phyloP scores from a whole-genome alignment of 2,329 filamentous ascomycete genomes.

The Colletotrichum higginsianum region DNA sequence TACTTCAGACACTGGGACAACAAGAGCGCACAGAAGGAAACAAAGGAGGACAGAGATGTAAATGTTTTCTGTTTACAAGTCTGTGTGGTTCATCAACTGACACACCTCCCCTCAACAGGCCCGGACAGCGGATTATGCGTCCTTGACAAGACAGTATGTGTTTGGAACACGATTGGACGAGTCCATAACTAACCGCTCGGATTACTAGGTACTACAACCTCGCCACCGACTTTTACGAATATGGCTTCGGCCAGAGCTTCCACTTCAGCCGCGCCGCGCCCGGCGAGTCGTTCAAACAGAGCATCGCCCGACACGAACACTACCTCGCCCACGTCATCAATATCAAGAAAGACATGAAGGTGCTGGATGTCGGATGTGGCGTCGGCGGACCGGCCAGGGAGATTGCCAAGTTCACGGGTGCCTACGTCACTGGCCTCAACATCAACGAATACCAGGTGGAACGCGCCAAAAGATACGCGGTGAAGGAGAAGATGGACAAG shows the following conservation, averaged over 20 bases:
- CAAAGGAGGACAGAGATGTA: constrained; percentile 84
- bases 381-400: constrained; percentile 95
- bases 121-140: constrained; percentile 90
- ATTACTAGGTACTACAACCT: constrained; percentile 89
- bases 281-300: constrained; percentile 89
- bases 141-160: constrained; percentile 89
- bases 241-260: constrained; percentile 96
- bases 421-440: constrained; percentile 92
- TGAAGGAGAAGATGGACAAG: constrained; percentile 83
- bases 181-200: not conserved
- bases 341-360: constrained; percentile 88
- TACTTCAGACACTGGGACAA: constrained; percentile 99
- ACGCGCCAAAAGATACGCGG: constrained; percentile 87
- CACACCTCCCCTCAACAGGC: constrained; percentile 63
- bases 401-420: constrained; percentile 95
- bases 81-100: not conserved
- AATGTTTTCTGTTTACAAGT: constrained; percentile 44
- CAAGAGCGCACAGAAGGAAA: constrained; percentile 84
- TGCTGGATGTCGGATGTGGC: constrained; percentile 96
- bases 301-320: constrained; percentile 97
- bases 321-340: constrained; percentile 93
- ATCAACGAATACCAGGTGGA: constrained; percentile 99
- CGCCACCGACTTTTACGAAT: constrained; percentile 96
- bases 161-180: rapidly evolving
- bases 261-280: constrained; percentile 96